These are phyloP conservation scores for Taiozyma sp. DNA, from an alignment of 1,139 yeast genomes.

Conservation along the genomic window DNA sequence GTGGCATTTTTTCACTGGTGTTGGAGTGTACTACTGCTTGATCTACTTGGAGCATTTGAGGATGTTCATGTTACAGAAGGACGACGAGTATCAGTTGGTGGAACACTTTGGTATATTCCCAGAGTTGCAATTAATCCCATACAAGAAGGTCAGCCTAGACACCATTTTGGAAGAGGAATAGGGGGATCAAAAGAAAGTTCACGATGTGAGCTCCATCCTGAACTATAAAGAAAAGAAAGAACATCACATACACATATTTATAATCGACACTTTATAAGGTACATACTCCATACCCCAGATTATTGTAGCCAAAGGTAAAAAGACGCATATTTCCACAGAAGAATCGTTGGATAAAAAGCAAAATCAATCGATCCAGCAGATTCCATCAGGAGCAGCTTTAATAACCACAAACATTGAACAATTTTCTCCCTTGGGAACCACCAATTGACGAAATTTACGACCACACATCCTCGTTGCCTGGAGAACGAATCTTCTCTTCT, in stretches of 20 bases:
- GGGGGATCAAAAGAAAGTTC: not conserved
- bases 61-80: conserved; percentile 49
- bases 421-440: not conserved
- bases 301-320: not conserved
- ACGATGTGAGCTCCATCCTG: not conserved
- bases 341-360: too few relatives aligned
- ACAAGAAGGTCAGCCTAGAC: not conserved
- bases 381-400: too few relatives aligned
- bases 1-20: conserved; percentile 92
- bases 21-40: conserved; percentile 73
- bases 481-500: not conserved
- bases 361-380: too few relatives aligned
- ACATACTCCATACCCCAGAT: not conserved
- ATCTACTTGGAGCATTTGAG: conserved; percentile 62
- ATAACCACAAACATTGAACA: too few relatives aligned
- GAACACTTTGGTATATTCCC: conserved; percentile 48
- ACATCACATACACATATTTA: not conserved
- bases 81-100: conserved; percentile 43
- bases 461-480: not conserved
- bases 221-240: not conserved
- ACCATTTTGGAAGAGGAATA: not conserved
- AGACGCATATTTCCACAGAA: too few relatives aligned
- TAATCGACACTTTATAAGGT: not conserved
- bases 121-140: conserved; percentile 22
- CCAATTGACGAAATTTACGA: not conserved